Evolutionary conservation across 768 basidiomycete species (phyloP), one percentile per base, ranked within the genome.

Genomic region (Leccinum subgranulosum): DNA sequence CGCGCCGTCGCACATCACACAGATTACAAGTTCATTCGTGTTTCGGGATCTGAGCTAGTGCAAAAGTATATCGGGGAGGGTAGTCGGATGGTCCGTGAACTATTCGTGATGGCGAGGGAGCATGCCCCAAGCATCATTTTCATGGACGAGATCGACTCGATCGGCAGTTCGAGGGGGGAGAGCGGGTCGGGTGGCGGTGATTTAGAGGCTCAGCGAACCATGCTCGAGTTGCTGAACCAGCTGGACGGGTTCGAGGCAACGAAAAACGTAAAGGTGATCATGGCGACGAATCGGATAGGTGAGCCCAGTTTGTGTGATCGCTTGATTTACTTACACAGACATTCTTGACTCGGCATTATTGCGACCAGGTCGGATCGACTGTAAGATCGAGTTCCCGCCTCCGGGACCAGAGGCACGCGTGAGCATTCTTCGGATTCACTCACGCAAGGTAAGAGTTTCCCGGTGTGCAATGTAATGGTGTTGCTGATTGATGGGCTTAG

Each of bases 101-200:
- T 98, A 57, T 98, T 98, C 79, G 94, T 97, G 59, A 98, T 97
- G 96, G 96, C 96, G 3, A 76, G 94, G 60, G 96, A 98, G 72
- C 94, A 97, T 67, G 96, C 96, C 33, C 96, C 96, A 34, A 91
- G 90, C 73, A 97, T 98, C 76, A 97, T 98, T 71, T 98, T 98
- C 79, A 97, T 98, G 95, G 96, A 98, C 71, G 96, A 98, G 76
- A 98, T 98, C n/a, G n/a, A 98, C 75, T 94, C 92, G 19, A 98
- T 98, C 68, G 96, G 96, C 54, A 90, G 88, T 61, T 93, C 92
- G 61, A 76, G 95, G 70, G 93, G 95, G 11, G 92, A 94, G 63
- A 77, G 81, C 31, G 86, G 86, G 8, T 81, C 73, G 76, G 90
- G 91, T 21, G 87, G 87, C 43, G 91, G 92, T 2, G 92, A 94